Conservation (phyloP, 2,329 filamentous ascomycete species). For the Aureobasidium sp. region DNA sequence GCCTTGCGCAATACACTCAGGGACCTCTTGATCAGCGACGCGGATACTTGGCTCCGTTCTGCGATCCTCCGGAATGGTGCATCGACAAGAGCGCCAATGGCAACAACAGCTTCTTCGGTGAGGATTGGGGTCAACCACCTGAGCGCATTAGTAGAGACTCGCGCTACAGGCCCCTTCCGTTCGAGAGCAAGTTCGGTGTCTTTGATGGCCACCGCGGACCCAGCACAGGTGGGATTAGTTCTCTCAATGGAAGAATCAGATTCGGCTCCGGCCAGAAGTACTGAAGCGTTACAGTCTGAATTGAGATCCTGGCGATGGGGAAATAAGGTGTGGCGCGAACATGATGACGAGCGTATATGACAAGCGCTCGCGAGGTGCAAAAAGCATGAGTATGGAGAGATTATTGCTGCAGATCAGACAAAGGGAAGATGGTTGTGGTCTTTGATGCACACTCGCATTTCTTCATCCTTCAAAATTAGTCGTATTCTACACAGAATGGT, state of each 20-base stretch:
- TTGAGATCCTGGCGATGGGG: no score
- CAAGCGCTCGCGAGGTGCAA: not conserved
- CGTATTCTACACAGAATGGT: not conserved
- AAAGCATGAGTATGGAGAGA: not conserved
- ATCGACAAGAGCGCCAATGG: slow-evolving; percentile 33
- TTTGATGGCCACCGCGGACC: slow-evolving; percentile 17
- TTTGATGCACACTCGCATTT: not conserved
- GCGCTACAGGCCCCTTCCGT: slow-evolving; percentile 26
- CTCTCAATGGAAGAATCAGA: not conserved
- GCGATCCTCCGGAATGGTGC: slow-evolving; percentile 30
- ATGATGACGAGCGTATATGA: not conserved
- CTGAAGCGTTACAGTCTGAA: not conserved
- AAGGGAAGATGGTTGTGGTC: not conserved
- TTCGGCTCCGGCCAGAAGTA: not conserved
- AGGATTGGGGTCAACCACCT: slow-evolving; percentile 32
- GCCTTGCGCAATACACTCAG: slow-evolving; percentile 35
- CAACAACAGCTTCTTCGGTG: slow-evolving; percentile 37
- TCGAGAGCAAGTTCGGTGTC: slow-evolving; percentile 21
- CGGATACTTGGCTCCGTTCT: slow-evolving; percentile 35
- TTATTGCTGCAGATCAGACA: not conserved
- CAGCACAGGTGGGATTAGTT: not conserved
- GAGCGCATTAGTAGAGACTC: slow-evolving; percentile 32
- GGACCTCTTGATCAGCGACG: slow-evolving; percentile 28
- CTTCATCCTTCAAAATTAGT: not conserved
- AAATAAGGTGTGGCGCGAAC: not conserved